Evolutionary conservation across 192 early-diverging fungal genomes (phyloP).

Genomic region (Podila minutissima): DNA sequence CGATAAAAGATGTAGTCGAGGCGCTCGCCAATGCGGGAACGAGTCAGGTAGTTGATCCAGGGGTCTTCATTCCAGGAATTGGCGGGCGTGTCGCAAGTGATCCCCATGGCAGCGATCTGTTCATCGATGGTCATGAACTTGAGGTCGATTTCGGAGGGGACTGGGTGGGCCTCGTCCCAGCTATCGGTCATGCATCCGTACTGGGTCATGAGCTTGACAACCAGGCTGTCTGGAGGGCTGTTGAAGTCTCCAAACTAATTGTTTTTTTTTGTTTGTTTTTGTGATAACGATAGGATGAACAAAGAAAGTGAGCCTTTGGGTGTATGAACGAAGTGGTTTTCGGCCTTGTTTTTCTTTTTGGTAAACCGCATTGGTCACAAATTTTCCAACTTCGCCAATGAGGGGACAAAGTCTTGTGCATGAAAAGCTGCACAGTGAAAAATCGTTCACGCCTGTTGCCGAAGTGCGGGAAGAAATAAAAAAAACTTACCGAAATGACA

Average conservation of each 20-base stretch:
- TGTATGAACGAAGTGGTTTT: not conserved
- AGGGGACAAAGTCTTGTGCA: not conserved
- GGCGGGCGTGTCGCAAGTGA: slow-evolving; percentile 60
- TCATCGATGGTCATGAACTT: slow-evolving; percentile 12
- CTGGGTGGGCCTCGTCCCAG: slow-evolving; percentile 52
- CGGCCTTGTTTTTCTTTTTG: slow-evolving; percentile 3
- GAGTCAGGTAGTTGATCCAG: slow-evolving; percentile 22
- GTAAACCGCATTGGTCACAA: not conserved
- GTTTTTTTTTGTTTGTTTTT: not conserved
- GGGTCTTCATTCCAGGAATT: slow-evolving; percentile 53
- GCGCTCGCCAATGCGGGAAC: slow-evolving; percentile 50
- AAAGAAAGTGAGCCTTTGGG: not conserved
- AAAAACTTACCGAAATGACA: slow-evolving; percentile 60
- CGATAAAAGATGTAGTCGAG: slow-evolving; percentile 64
- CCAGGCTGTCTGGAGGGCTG: slow-evolving; percentile 50
- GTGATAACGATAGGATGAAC: not conserved
- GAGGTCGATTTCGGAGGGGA: not conserved
- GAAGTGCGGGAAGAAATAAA: not conserved
- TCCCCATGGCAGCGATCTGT: slow-evolving; percentile 44
- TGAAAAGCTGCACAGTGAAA: not conserved
- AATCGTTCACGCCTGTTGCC: not conserved
- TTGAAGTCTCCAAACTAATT: slow-evolving; percentile 65
- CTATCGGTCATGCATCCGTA: slow-evolving; percentile 60
- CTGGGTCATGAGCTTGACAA: slow-evolving; percentile 48
- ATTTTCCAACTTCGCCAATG: not conserved